Evolutionary conservation across 495 filamentous ascomycete genomes (phyloP), one percentile per base, ranked within the genome.

Genomic region (Lasiosphaeria miniovina): DNA sequence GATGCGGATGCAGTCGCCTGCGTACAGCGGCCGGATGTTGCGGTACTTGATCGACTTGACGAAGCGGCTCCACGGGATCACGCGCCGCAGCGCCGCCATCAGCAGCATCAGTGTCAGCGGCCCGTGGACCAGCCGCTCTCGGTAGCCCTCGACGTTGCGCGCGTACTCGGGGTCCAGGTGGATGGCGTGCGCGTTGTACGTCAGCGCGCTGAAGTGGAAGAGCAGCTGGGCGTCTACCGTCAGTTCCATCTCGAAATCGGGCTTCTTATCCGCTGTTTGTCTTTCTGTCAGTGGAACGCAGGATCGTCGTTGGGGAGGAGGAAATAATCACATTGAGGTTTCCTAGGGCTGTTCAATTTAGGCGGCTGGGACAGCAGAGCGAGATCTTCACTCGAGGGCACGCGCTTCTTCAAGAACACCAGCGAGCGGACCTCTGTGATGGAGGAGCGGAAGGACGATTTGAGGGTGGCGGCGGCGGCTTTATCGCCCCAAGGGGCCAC

Each of bases 151-250:
- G 3, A 84, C 73, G 35, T 83, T 75, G 17, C 80, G 80, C 24
- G 85, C 85, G 73, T 90, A 96, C 14, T 76, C 58, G 4, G 78
- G 82, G 68, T 96, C 89, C n/a, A 94, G 79, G 65, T 96, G 91
- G 58, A 96, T 95, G 6, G 79, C 75, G 68, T 96, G 91, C 6
- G 90, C 88, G 70, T 96, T 96, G 80, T 88, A 91, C 5, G 87
- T 91, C 15, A 96, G 80, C 0, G 90, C 90, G 35, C 86, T 90
- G 74, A 88, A 96, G n/a, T 90, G 85, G 73, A 92, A 93, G 35
- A 96, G 82, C 0, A 96, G 77, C 31, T 80, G 74, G 4, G 80
- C 74, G 14, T 84, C 86, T 0, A 90, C 90, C 0, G 66, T 75
- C 24, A 24, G 24, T 24, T 0, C 24, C 14, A 95, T 74, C 1